These are phyloP conservation scores for Sphenostylis stenocarpa DNA, from an alignment of 306 rosid species.

Conservation along the genomic window DNA sequence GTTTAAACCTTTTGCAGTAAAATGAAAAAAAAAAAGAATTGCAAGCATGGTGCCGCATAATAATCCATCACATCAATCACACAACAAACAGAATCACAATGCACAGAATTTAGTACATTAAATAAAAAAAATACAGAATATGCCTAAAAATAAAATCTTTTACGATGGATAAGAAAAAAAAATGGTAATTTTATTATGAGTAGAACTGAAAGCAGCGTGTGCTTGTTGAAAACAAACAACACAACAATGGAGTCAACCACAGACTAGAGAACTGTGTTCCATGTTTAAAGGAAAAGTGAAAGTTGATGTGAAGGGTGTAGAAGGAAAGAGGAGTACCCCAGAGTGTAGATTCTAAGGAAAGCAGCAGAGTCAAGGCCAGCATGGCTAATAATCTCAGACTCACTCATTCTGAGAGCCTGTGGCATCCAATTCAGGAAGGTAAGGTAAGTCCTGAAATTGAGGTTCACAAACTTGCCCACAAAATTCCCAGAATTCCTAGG, in stretches of 20 bases:
- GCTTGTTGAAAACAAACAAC: neutral
- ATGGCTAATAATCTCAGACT: conserved; percentile 75
- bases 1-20: neutral
- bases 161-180: neutral
- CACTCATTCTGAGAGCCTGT: conserved; percentile 79
- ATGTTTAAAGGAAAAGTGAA: neutral
- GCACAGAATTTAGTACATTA: neutral
- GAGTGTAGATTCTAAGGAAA: conserved; percentile 86
- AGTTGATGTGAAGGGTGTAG: neutral
- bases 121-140: neutral
- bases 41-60: neutral
- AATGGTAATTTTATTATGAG: neutral
- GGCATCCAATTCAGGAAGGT: conserved; percentile 98
- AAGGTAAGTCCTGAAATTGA: conserved; percentile 70
- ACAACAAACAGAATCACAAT: conserved; percentile 10
- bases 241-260: neutral
- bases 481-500: conserved; percentile 70
- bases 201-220: neutral
- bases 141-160: conserved; percentile 2
- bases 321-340: conserved; percentile 60
- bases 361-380: conserved; percentile 98
- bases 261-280: neutral
- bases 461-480: conserved; percentile 83
- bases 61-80: conserved; percentile 20
- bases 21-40: neutral